Percentiles rank a stretch among this genome's conserved stretches.
Conservation (phyloP, 2,329 filamentous ascomycete genomes). For the Sarocladium oryzae region DNA sequence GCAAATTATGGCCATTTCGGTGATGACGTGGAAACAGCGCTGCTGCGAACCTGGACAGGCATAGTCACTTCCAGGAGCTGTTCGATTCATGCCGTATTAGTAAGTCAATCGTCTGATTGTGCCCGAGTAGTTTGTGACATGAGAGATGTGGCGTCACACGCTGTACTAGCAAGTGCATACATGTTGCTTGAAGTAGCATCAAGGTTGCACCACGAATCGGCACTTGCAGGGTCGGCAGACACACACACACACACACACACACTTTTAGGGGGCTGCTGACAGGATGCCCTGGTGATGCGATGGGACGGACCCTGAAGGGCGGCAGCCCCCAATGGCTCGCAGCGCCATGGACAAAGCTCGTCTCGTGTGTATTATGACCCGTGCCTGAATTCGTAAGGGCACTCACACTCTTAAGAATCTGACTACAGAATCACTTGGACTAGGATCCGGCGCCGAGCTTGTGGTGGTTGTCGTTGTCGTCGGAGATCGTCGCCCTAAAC, state of each 20-base stretch:
- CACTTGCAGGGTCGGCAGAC: slow-evolving; percentile 3
- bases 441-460: not conserved
- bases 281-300: not conserved
- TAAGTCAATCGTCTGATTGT: too few species aligned
- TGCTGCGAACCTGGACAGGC: too few species aligned
- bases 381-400: too few species aligned
- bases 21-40: too few species aligned
- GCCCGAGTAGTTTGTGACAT: not conserved
- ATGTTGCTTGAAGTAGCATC: too few species aligned
- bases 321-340: not conserved
- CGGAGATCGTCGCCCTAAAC: slow-evolving; percentile 9
- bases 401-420: too few species aligned
- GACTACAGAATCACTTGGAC: not conserved
- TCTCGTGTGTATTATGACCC: too few species aligned
- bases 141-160: not conserved
- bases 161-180: too few species aligned
- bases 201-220: slow-evolving; percentile 8
- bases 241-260: not conserved
- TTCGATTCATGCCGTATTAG: too few species aligned
- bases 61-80: too few species aligned
- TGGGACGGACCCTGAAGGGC: slow-evolving; percentile 2
- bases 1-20: too few species aligned
- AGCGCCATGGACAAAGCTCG: not conserved
- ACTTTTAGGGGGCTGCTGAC: not conserved
- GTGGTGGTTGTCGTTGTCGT: not conserved